Base-by-base conservation (phyloP, 1,284 basidiomycete species). In the Ustilago crameri region DNA sequence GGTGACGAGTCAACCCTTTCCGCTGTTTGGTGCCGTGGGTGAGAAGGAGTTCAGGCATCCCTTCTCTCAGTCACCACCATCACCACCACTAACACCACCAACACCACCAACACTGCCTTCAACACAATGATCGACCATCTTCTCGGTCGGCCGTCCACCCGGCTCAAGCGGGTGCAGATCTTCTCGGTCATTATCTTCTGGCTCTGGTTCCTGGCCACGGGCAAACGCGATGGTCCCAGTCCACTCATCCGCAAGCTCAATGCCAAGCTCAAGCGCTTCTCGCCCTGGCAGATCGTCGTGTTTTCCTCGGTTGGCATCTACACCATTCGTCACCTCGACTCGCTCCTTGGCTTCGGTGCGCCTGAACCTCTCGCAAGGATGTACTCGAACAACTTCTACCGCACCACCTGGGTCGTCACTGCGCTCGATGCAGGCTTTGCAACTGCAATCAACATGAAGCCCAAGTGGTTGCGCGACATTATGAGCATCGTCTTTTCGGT, bases 351-450 rank as follows among this genome's bases (percentile, higher is more conserved):
- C 8, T 86, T 96, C 24, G 89, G 88, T 65, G 93, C 95, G 20
- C 95, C 95, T 27, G 95, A 98, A 85, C 95, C 95, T 2, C 86
- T 96, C 14, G 92, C 93, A 9, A 88, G 76, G 15, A 79, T 80
- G 76, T 97, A 97, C 82, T 92, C 93, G 1, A 88, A 91, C 2
- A 91, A 92, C 8, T 97, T 95, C 83, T 97, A 95, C 84, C 90
- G 95, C 26, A 95, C 93, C n/a, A 96, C 95, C 46, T 98, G 95
- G 91, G 90, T 98, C 73, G 89, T 78, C 40, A 80, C 78, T 9
- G 95, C 93, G 0, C 87, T 98, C n/a, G 95, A 98, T 82, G 94
- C 95, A 0, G 95, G 95, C 1, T 98, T 98, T 80, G 93, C 95
- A 0, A 94, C 93, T 0, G 94, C 95, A 9, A 93, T 95, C 91